Base-by-base conservation (phyloP, 2,329 filamentous ascomycete species). In the Tolypocladium guangdongense region DNA sequence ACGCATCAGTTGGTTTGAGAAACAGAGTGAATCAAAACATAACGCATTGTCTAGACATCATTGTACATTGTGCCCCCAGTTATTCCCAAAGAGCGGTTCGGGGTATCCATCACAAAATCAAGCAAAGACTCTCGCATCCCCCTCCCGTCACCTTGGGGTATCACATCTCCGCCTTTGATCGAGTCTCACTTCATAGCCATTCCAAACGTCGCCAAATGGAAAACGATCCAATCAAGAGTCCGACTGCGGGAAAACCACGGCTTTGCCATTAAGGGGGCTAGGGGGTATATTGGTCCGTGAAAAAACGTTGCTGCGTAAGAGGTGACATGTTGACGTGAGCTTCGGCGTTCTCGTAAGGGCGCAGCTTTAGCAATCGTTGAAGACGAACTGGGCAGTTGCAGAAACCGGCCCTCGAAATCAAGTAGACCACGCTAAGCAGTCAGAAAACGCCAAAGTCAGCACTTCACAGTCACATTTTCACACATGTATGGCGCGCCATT, bases 381-480 rank as follows among this genome's bases (percentile, higher is more conserved):
- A 56, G 54, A 60, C 59, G 58, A 60, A 52, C 52, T 33, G 53
- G 55, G 54, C 53, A 54, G 46, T 30, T 12, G 18, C 36, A 11
- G 4, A 52, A 55, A 53, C 48, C 30, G 54, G 49, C 56, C 58
- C 56, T 60, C 57, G 60, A 64, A 57, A 67, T 68, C 66, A 69
- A 64, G 64, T 68, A 57, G 65, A 68, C 67, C 67, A 69, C 56
- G 58, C 66, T 68, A 66, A 59, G 53, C 53, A 56, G 38, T 57
- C 57, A 54, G 57, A 59, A 59, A 61, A 61, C 58, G 56, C 60
- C 60, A 62, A 57, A 62, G 65, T 68, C 61, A 69, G 66, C 65
- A 58, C 50, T 46, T 54, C 37, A 60, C 57, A 45, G 51, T 61
- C 57, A 55, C 56, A 35, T 54, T 54, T 51, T 58, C 51, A 54